Evolutionary conservation across 2,329 filamentous ascomycete species (phyloP), one percentile per base, ranked within the genome.

Genomic region (Aspergillus neotritici): DNA sequence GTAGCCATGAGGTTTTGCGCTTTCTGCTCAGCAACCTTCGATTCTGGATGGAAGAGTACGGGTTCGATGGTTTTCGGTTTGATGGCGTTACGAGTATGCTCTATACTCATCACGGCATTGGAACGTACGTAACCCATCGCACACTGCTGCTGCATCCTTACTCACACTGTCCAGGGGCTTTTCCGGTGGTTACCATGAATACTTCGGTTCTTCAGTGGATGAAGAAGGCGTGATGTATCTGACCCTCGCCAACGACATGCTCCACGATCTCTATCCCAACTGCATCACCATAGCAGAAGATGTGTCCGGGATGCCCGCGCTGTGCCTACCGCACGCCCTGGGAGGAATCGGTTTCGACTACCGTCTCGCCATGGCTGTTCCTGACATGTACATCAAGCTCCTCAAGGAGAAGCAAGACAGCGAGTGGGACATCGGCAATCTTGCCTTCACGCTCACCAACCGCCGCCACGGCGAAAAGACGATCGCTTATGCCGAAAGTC

Each of bases 31-130:
- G 90, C 66, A 98, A 98, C 64, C 71, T 98, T 45, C 80, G 91
- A 16, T 98, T 95, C 73, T 98, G 93, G 90, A 97, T 98, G 90
- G 91, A 97, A 44, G 90, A 96, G 69, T 98, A 96, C 61, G 74
- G 82, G 32, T 97, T 98, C 62, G 93, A 98, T 62, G 93, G 93
- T 16, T 98, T 97, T 77, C 82, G 93, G 33, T 98, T 98, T 58
- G 93, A 98, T 56, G 93, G 93, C 52, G 93, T 98, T 40, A 98
- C 93, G 1, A 96, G 90, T 70, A 98, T 98, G 89, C 83, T 98
- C 44, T 98, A 98, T 67, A 72, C 75, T 12, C 93, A 98, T 63
- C 93, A 98, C 63, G 93, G 93, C 36, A 95, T 98, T 67, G 93
- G 93, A 74, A 94, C 90, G 82, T 93, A 74, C 77, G 87, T 75